phyloP scores from a whole-genome alignment of 805 yeast genomes.

The Yueomyces sinensis region DNA sequence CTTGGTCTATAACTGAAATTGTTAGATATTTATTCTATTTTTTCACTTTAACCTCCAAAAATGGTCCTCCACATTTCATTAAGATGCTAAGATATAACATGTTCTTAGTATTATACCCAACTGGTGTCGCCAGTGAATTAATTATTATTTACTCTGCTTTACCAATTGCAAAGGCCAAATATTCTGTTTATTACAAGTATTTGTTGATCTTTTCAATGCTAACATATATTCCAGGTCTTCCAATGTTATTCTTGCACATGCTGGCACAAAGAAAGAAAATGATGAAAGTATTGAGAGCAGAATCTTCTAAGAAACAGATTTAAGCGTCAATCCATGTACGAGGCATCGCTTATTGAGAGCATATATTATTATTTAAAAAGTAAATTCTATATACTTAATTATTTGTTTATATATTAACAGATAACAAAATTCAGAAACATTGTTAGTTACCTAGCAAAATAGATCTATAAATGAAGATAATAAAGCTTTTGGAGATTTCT shows the following conservation, averaged over 20 bases:
- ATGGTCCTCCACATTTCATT: constrained; percentile 48
- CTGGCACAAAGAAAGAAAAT: constrained; percentile 75
- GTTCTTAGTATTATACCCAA: constrained; percentile 73
- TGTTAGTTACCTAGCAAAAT: too few species aligned
- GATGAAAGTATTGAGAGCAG: constrained; percentile 29
- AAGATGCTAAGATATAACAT: constrained; percentile 71
- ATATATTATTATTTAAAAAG: too few species aligned
- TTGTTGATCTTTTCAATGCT: constrained; percentile 43
- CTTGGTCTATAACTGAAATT: constrained; percentile 94
- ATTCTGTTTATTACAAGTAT: constrained; percentile 40
- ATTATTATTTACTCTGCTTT: constrained; percentile 56
- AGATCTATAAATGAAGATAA: too few species aligned
- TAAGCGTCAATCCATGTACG: too few species aligned
- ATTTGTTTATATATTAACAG: too few species aligned
- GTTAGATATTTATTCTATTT: constrained; percentile 76
- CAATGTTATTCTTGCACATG: constrained; percentile 78
- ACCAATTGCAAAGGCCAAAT: constrained; percentile 44
- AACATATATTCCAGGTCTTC: constrained; percentile 78
- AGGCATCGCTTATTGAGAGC: too few species aligned
- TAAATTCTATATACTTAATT: too few species aligned
- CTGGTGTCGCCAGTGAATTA: constrained; percentile 84
- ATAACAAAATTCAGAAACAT: too few species aligned
- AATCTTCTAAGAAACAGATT: constrained; percentile 1
- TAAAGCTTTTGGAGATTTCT: too few species aligned
- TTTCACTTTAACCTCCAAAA: constrained; percentile 11